Conservation (phyloP, 164 flowering plant genomes). For the Liquidambar formosana region DNA sequence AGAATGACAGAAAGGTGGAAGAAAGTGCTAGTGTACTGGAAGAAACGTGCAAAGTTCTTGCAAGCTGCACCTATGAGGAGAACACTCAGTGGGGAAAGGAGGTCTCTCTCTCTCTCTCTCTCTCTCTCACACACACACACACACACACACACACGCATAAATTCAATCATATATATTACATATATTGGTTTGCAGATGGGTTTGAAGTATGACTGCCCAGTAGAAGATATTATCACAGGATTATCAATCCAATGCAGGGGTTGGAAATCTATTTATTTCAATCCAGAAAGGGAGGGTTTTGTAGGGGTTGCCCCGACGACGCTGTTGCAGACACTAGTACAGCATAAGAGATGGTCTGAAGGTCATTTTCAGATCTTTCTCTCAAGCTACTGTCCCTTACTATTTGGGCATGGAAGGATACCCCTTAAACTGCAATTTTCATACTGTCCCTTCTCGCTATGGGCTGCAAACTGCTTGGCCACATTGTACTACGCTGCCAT, state of each 20-base stretch:
- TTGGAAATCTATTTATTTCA: slow-evolving; percentile 36
- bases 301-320: slow-evolving; percentile 31
- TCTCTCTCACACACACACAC: too few species aligned
- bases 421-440: slow-evolving; percentile 27
- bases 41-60: slow-evolving; percentile 29
- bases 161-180: neutral
- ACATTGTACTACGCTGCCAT: slow-evolving; percentile 22
- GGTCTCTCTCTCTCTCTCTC: slow-evolving; percentile 32
- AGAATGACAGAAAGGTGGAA: slow-evolving; percentile 6
- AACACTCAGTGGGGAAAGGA: slow-evolving; percentile 44
- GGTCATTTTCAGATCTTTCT: slow-evolving; percentile 34
- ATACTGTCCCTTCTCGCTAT: slow-evolving; percentile 22
- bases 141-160: too few species aligned
- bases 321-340: slow-evolving; percentile 25
- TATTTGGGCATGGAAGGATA: slow-evolving; percentile 25
- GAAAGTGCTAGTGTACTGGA: slow-evolving; percentile 18
- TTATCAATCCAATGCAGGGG: slow-evolving; percentile 40
- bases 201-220: slow-evolving; percentile 33
- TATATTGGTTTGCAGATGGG: slow-evolving; percentile 38
- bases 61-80: slow-evolving; percentile 32
- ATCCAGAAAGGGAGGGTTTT: slow-evolving; percentile 23
- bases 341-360: slow-evolving; percentile 37
- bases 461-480: slow-evolving; percentile 30
- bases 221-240: slow-evolving; percentile 43
- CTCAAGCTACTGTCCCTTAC: slow-evolving; percentile 28